A percentile compares a stretch with the other conserved stretches of the same genome.
Conservation (phyloP, 2,329 filamentous ascomycete genomes). For the Sarocladium oryzae region DNA sequence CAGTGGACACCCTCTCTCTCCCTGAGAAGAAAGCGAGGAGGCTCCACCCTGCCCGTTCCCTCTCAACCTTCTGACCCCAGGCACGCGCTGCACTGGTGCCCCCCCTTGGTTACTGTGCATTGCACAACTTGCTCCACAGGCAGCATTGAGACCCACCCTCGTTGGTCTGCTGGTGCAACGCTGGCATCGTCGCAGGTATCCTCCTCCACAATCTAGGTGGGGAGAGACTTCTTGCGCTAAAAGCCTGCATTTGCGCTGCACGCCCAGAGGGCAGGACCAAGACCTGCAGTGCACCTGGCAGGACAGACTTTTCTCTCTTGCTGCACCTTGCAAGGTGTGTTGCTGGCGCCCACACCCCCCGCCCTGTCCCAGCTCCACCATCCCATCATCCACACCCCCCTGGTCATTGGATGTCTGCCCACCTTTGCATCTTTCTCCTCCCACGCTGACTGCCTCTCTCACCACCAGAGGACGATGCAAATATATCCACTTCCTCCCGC, state of each 20-base stretch:
- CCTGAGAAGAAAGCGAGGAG: background rate
- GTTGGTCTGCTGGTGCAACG: conserved; percentile 8
- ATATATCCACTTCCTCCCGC: conserved; percentile 10
- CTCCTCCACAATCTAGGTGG: conserved; percentile 8
- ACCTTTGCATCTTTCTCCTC: conserved; percentile 1
- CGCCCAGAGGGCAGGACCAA: background rate
- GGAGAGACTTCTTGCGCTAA: conserved; percentile 2
- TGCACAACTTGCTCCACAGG: conserved; percentile 5
- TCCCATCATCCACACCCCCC: conserved; percentile 5
- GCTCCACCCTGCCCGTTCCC: conserved; percentile 4
- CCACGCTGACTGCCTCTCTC: conserved; percentile 2
- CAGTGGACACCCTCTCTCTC: background rate
- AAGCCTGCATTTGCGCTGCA: background rate
- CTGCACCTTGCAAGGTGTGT: background rate
- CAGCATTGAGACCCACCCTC: background rate
- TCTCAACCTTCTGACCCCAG: conserved; percentile 8
- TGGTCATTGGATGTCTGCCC: conserved; percentile 6
- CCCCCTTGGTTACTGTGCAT: conserved; percentile 5
- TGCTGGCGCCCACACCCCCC: background rate
- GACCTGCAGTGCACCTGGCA: background rate
- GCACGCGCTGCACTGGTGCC: conserved; percentile 6
- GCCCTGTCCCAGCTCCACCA: conserved; percentile 6
- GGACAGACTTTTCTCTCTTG: background rate
- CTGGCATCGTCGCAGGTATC: conserved; percentile 9
- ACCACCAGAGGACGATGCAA: background rate